Evolutionary conservation across 768 basidiomycete species (phyloP).

Genomic region (Naganishia vaughanmartiniae): DNA sequence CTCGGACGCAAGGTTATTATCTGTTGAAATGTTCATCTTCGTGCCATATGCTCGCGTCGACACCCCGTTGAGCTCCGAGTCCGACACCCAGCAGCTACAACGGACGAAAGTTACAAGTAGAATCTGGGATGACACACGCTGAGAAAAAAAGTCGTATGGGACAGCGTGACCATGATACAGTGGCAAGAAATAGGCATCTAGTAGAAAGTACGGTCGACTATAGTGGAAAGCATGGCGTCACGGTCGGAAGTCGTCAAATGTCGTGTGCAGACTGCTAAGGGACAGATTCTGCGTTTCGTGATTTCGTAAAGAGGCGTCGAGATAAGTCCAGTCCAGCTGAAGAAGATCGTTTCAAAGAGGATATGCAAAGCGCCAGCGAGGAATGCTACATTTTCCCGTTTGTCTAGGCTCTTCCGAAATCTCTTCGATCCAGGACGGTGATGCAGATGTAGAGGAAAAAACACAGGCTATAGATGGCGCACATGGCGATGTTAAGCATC

Average conservation of each 20-base stretch:
- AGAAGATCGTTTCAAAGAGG: not conserved
- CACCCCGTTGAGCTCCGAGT: too few relatives aligned
- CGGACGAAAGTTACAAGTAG: too few relatives aligned
- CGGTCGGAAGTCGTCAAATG: not conserved
- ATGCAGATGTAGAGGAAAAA: conserved; percentile 10
- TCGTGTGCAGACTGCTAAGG: not conserved
- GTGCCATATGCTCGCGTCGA: too few relatives aligned
- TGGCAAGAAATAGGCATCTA: conserved; percentile 4
- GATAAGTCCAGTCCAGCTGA: conserved; percentile 13
- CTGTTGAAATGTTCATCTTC: too few relatives aligned
- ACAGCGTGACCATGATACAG: conserved; percentile 12
- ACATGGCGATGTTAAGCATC: conserved; percentile 16
- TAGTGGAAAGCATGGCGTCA: not conserved
- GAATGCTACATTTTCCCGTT: not conserved
- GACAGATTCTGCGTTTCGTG: not conserved
- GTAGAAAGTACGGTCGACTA: not conserved
- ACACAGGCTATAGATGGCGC: conserved; percentile 5
- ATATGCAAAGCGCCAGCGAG: not conserved
- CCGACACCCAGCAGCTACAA: too few relatives aligned
- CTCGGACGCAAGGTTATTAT: too few relatives aligned
- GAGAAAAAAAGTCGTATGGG: not conserved
- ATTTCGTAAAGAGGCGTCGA: not conserved
- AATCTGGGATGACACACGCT: not conserved
- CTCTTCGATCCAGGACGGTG: conserved; percentile 15
- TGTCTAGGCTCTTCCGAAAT: not conserved